Evolutionary conservation across 106 monocot species (phyloP).

Genomic region (Platanthera guangdongensis): DNA sequence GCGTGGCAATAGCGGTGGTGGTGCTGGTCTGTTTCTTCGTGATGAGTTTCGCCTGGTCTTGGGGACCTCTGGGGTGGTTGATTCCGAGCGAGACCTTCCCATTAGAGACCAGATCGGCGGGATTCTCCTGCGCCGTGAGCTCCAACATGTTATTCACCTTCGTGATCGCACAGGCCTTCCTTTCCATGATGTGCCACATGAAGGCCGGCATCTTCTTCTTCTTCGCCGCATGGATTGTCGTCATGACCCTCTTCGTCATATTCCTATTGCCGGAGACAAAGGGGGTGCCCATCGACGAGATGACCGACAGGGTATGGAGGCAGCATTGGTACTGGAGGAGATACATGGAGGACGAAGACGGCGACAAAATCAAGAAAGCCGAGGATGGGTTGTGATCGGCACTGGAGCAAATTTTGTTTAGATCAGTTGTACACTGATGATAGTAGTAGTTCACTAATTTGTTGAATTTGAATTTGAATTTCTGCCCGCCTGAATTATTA

Average conservation of each 20-base stretch:
- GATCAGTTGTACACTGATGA: too few relatives aligned
- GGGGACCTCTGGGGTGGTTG: constrained; percentile 31
- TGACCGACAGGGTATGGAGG: constrained; percentile 25
- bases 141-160: constrained; percentile 38
- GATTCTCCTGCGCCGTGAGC: constrained; percentile 26
- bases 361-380: too few relatives aligned
- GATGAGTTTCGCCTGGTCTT: constrained; percentile 28
- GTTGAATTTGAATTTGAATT: too few relatives aligned
- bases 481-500: too few relatives aligned
- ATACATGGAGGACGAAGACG: background rate
- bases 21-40: constrained; percentile 17
- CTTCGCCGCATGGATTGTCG: constrained; percentile 22
- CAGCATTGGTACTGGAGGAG: constrained; percentile 30
- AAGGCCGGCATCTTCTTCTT: constrained; percentile 26
- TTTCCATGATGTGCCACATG: constrained; percentile 37
- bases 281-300: constrained; percentile 31
- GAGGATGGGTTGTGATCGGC: too few relatives aligned
- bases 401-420: too few relatives aligned
- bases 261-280: constrained; percentile 30
- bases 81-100: constrained; percentile 35
- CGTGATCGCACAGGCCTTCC: constrained; percentile 27
- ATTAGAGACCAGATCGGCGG: constrained; percentile 25
- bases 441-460: too few relatives aligned
- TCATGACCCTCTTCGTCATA: constrained; percentile 16
- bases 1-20: constrained; percentile 10